phyloP scores from a whole-genome alignment of 1,284 basidiomycete species.

The Malassezia arunalokei region DNA sequence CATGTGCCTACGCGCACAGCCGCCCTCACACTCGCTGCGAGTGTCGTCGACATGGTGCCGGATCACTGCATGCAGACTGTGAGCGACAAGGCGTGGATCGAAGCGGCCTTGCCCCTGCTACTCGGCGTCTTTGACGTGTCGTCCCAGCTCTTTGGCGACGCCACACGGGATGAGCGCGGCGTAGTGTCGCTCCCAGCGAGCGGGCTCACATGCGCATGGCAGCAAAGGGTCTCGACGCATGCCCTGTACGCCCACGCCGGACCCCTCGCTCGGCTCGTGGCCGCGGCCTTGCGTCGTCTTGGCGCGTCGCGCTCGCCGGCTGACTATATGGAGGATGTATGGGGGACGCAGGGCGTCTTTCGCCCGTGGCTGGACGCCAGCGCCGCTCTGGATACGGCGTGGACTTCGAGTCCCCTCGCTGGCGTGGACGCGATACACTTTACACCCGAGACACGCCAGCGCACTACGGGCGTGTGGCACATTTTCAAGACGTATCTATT shows the following conservation, averaged over 20 bases:
- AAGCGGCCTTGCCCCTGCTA: not conserved
- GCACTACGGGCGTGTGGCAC: constrained; percentile 29
- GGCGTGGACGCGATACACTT: not conserved
- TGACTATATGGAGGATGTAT: not conserved
- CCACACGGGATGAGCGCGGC: not conserved
- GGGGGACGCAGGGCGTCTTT: not conserved
- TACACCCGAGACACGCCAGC: not conserved
- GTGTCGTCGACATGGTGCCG: constrained; percentile 1
- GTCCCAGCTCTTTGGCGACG: not conserved
- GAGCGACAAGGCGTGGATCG: constrained; percentile 6
- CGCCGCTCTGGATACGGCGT: not conserved
- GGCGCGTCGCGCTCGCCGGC: not conserved
- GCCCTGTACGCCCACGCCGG: constrained; percentile 27
- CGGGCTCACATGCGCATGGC: not conserved
- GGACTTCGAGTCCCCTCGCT: constrained; percentile 6
- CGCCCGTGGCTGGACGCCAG: not conserved
- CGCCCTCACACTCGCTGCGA: constrained; percentile 7
- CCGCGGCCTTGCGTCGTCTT: constrained; percentile 18
- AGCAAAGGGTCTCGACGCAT: not conserved
- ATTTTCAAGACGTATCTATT: constrained; percentile 39
- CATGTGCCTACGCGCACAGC: constrained; percentile 1
- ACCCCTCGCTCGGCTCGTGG: constrained; percentile 34
- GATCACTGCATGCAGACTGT: not conserved
- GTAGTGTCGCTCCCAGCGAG: not conserved
- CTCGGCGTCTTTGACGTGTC: constrained; percentile 3